Percentiles rank a stretch among this genome's conserved stretches.
These are phyloP conservation scores for Clohesyomyces aquaticus DNA, from an alignment of 495 filamentous ascomycete species.

Conservation along the genomic window DNA sequence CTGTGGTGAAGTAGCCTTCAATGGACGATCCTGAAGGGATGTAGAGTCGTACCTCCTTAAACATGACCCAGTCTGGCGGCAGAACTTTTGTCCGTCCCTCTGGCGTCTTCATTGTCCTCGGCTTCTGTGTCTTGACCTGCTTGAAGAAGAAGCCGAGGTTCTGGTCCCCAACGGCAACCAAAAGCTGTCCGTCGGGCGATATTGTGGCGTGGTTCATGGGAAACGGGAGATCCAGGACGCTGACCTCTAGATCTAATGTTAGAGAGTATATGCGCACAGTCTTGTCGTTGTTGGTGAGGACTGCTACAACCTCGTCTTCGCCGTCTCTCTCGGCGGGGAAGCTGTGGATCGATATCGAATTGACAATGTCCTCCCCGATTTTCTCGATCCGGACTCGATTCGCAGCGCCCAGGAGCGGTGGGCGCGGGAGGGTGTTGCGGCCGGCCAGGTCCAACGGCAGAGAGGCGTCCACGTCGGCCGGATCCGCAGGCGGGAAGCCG, in stretches of 20 bases:
- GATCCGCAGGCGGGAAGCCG: constrained; percentile 46
- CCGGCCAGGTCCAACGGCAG: constrained; percentile 59
- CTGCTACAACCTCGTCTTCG: constrained; percentile 61
- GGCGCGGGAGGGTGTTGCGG: constrained; percentile 34
- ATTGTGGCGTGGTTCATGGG: constrained; percentile 91
- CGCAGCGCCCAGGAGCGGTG: constrained; percentile 39
- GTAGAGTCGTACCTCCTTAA: constrained; percentile 42
- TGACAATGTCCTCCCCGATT: constrained; percentile 60
- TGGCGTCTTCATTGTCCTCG: constrained; percentile 27
- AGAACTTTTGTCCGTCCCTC: constrained; percentile 22
- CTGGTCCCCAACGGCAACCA: constrained; percentile 85
- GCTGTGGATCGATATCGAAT: constrained; percentile 71
- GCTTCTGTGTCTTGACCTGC: constrained; percentile 39
- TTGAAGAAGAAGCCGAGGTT: constrained; percentile 81
- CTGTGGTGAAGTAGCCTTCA: constrained; percentile 66
- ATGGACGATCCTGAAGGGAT: constrained; percentile 28
- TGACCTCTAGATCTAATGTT: constrained; percentile 61
- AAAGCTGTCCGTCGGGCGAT: constrained; percentile 80
- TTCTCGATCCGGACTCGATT: constrained; percentile 46
- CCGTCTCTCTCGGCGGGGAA: constrained; percentile 46
- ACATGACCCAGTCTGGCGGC: constrained; percentile 41
- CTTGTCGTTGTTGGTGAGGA: constrained; percentile 88
- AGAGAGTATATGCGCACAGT: constrained; percentile 80
- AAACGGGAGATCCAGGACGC: constrained; percentile 71
- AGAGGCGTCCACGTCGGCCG: constrained; percentile 63